Evolutionary conservation across 495 filamentous ascomycete genomes (phyloP), one percentile per base, ranked within the genome.

Genomic region (Rostrohypoxylon terebratum): DNA sequence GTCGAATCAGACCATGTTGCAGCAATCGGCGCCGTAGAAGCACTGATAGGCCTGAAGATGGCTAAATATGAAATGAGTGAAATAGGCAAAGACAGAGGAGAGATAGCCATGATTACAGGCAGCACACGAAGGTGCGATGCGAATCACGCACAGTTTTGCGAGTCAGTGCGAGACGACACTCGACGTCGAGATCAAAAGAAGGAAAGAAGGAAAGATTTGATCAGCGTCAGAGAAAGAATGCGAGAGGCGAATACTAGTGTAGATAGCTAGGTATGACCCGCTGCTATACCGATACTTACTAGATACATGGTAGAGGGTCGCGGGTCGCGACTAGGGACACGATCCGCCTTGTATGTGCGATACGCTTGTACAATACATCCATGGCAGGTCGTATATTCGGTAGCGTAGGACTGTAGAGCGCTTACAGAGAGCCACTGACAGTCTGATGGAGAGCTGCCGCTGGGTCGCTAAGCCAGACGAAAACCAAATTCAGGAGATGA

Each of bases 41-140:
- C 77, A 4, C 21, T 28, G 34, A 74, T 57, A 5, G 36, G 58
- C 20, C 51, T 68, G 2, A 73, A 67, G 21, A 73, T 61, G 10
- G 59, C 28, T 21, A 79, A 57, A 60, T 74, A 78, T 53, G 68
- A 72, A 66, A 79, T 60, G 34, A 75, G 66, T 18, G 71, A 77
- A n/a, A 77, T 36, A 53, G 69, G 74, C 38, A 77, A 48, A 42
- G 65, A 71, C 20, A 68, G 63, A 44, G 64, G 44, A 44, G 63
- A 71, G 44, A 25, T 57, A 21, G 69, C 40, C 76, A 78, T 78
- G 66, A 33, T 69, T 63, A 61, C 57, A 54, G 25, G 60, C 61
- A 66, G 61, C 66, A 66, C 66, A 20, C 71, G 44, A 36, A 55
- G 54, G 65, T 55, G 71, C 61, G 34, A 25, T 53, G 62, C 25